Evolutionary conservation across 75 land plant species (phyloP).

Genomic region (Pinus taeda): DNA sequence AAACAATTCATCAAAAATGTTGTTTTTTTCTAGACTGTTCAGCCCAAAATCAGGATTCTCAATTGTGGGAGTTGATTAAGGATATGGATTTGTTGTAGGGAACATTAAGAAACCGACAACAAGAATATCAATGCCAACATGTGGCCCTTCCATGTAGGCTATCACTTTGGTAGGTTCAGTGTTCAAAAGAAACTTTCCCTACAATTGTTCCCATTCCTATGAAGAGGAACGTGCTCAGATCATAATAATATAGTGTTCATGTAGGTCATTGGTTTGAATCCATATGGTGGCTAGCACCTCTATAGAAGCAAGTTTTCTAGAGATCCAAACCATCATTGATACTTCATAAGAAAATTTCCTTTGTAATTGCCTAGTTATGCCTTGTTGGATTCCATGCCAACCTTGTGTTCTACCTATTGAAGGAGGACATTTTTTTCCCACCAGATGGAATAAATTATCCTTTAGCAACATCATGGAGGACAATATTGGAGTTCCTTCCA

Average conservation of each 20-base stretch:
- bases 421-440: constrained; percentile 58
- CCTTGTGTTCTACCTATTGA: constrained; percentile 62
- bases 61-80: constrained; percentile 51
- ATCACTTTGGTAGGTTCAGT: constrained; percentile 50
- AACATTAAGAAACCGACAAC: constrained; percentile 53
- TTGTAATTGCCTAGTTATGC: constrained; percentile 70
- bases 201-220: constrained; percentile 65
- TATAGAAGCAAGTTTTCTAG: constrained; percentile 44
- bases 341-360: constrained; percentile 71
- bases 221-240: constrained; percentile 74
- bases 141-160: constrained; percentile 85
- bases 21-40: constrained; percentile 71
- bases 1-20: constrained; percentile 55
- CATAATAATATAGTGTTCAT: constrained; percentile 74
- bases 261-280: constrained; percentile 42
- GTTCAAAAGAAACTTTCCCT: constrained; percentile 76
- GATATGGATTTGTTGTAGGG: constrained; percentile 52
- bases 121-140: constrained; percentile 79
- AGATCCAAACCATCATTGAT: constrained; percentile 62
- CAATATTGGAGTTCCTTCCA: constrained; percentile 72
- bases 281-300: constrained; percentile 71
- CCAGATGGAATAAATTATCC: constrained; percentile 42
- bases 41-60: constrained; percentile 60
- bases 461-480: constrained; percentile 44
- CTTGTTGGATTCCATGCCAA: constrained; percentile 98